Evolutionary conservation across 768 basidiomycete genomes (phyloP).

Genomic region (Leucogyrophana mollusca): DNA sequence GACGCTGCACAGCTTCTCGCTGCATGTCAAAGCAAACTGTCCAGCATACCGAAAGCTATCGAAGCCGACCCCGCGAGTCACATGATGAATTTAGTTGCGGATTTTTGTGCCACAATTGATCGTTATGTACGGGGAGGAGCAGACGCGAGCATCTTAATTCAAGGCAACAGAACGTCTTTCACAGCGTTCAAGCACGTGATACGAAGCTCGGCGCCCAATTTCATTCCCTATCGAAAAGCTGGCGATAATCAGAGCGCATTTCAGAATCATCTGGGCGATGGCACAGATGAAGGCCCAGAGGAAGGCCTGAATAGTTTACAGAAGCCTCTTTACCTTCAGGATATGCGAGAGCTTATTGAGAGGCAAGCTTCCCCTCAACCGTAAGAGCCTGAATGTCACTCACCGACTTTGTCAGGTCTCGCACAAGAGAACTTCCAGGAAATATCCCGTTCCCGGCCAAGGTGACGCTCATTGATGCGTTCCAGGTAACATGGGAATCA

Average conservation of each 20-base stretch:
- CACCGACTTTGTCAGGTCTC: conserved; percentile 20
- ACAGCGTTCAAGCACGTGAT: conserved; percentile 29
- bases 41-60: conserved; percentile 26
- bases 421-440: conserved; percentile 35
- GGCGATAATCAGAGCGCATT: conserved; percentile 1
- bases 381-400: too few relatives aligned
- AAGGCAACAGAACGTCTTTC: conserved; percentile 29
- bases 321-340: conserved; percentile 25
- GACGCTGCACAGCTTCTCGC: conserved; percentile 24
- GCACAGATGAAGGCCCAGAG: too few relatives aligned
- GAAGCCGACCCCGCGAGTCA: conserved; percentile 35
- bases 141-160: conserved; percentile 26
- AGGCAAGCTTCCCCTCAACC: too few relatives aligned
- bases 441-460: conserved; percentile 35
- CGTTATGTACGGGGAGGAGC: conserved; percentile 25
- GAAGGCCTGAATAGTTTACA: background rate
- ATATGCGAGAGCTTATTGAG: conserved; percentile 32
- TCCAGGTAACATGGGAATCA: conserved; percentile 28
- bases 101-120: conserved; percentile 29
- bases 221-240: conserved; percentile 22
- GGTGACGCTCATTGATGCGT: conserved; percentile 23
- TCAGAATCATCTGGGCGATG: conserved; percentile 6
- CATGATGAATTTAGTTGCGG: conserved; percentile 33
- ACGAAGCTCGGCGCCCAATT: conserved; percentile 33
- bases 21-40: conserved; percentile 23